These are phyloP conservation scores for Coniochaeta sp. DNA, from an alignment of 2,329 filamentous ascomycete genomes.

Conservation along the genomic window DNA sequence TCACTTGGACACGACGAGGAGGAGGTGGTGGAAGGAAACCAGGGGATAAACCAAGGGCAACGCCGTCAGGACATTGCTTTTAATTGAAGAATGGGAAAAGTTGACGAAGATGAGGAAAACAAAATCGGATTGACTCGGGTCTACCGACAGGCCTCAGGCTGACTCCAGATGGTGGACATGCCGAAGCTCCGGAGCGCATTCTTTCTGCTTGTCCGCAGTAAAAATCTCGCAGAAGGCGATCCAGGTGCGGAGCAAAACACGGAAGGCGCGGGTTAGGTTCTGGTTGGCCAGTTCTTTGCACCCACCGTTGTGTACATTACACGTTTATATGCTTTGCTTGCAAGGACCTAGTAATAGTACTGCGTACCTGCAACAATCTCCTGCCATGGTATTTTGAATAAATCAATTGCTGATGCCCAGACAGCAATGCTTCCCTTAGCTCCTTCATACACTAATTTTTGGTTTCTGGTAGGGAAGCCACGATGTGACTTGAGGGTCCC, in stretches of 20 bases:
- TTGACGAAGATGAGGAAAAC: not conserved
- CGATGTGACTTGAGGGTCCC: not conserved
- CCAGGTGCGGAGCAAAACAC: not conserved
- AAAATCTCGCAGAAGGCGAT: not conserved
- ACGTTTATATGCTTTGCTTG: no score
- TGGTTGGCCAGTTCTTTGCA: constrained; percentile 1
- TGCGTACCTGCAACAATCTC: no score
- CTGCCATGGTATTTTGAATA: no score
- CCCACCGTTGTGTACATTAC: no score
- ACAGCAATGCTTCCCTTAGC: no score
- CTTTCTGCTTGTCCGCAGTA: not conserved
- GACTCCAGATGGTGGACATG: not conserved
- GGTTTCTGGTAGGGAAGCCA: no score
- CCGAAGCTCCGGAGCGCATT: constrained; percentile 1
- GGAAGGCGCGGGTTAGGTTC: not conserved
- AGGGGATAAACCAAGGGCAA: not conserved
- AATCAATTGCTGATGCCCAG: no score
- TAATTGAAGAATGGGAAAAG: not conserved
- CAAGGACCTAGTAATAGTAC: no score
- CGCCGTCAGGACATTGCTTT: not conserved
- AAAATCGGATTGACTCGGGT: not conserved
- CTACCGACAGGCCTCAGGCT: not conserved
- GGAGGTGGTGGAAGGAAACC: not conserved
- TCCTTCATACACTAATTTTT: no score
- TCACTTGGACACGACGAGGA: not conserved